Conservation (phyloP, 805 yeast species). For the Saccharomycopsis olivae region DNA sequence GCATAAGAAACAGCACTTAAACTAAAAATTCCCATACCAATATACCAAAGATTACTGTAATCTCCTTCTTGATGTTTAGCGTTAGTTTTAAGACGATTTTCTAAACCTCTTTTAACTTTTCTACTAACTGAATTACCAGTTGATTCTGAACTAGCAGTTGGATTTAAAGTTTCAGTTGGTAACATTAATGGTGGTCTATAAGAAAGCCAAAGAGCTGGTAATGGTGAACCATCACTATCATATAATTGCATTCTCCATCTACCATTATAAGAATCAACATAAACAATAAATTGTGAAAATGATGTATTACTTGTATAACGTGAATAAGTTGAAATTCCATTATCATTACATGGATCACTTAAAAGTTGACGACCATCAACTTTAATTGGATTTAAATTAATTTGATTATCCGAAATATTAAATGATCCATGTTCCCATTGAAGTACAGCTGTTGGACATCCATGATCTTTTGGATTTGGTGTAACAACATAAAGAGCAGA, state of each 20-base stretch:
- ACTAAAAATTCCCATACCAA: conserved; percentile 30
- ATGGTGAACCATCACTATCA: conserved; percentile 66
- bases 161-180: conserved; percentile 86
- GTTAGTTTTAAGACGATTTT: conserved; percentile 68
- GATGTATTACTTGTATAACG: conserved; percentile 62
- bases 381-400: conserved; percentile 59
- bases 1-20: conserved; percentile 18
- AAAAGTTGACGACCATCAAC: conserved; percentile 91
- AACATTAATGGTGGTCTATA: conserved; percentile 94
- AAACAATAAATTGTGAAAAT: conserved; percentile 47
- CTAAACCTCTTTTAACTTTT: conserved; percentile 36
- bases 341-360: conserved; percentile 74
- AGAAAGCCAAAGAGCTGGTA: conserved; percentile 85
- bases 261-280: conserved; percentile 75
- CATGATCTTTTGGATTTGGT: conserved; percentile 61
- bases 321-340: conserved; percentile 49
- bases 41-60: conserved; percentile 47
- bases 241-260: conserved; percentile 63
- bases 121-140: conserved; percentile 22
- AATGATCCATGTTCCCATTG: conserved; percentile 88
- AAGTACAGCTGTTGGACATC: conserved; percentile 74
- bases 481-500: conserved; percentile 77
- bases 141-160: conserved; percentile 42
- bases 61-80: conserved; percentile 33
- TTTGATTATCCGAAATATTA: conserved; percentile 37